Evolutionary conservation across 2,329 filamentous ascomycete genomes (phyloP).

Genomic region (Teratosphaeria zuluensis): DNA sequence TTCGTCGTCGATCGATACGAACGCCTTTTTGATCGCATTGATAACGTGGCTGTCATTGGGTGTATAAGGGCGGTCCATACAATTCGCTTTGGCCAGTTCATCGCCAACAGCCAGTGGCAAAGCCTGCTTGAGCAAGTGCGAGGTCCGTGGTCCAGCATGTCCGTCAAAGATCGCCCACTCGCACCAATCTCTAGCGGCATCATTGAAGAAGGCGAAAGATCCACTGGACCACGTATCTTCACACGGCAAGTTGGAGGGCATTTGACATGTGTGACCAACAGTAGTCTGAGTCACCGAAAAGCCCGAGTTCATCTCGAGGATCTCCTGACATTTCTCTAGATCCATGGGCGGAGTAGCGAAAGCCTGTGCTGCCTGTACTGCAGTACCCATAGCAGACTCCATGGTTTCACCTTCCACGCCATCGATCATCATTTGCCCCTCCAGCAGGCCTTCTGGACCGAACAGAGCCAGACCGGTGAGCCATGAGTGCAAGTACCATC

Average conservation of each 20-base stretch:
- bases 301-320: conserved; percentile 12
- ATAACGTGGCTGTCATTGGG: conserved; percentile 23
- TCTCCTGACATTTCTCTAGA: conserved; percentile 11
- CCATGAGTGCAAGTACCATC: conserved; percentile 10
- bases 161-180: conserved; percentile 35
- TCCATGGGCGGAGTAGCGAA: conserved; percentile 11
- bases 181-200: conserved; percentile 16
- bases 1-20: conserved; percentile 30
- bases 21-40: conserved; percentile 30
- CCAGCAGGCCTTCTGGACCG: conserved; percentile 3
- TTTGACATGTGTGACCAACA: conserved; percentile 17
- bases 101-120: conserved; percentile 16
- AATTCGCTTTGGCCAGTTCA: conserved; percentile 10
- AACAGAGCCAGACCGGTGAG: conserved; percentile 6
- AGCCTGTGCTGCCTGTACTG: conserved; percentile 10
- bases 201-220: conserved; percentile 12
- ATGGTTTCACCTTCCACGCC: conserved; percentile 6
- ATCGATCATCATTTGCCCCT: conserved; percentile 6
- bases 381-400: conserved; percentile 11
- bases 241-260: conserved; percentile 21
- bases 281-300: conserved; percentile 16
- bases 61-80: conserved; percentile 13
- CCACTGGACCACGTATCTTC: conserved; percentile 18
- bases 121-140: conserved; percentile 16
- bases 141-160: conserved; percentile 26